Base-by-base conservation (phyloP, 148 eudicot genomes). In the Heliosperma pusillum region DNA sequence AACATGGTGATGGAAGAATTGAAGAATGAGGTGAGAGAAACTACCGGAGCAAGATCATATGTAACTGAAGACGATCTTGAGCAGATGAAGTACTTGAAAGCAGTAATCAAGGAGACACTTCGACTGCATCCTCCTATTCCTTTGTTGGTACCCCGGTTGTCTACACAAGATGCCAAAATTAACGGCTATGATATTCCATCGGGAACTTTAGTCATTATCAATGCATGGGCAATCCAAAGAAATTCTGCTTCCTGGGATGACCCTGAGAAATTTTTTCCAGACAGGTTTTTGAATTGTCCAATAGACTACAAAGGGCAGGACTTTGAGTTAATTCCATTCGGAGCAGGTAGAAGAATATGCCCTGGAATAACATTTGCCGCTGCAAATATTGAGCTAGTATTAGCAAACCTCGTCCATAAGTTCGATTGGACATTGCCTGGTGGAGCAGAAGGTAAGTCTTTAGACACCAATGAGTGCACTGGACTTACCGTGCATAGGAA, bases 1-100 rank as follows among this genome's bases (percentile, higher is more conserved):
- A 89, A 90, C 0, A 50, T 25, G 66, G 70, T 74, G 22, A 82
- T 90, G 89, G 76, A 86, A 61, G 76, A 81, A 52, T 44, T 90
- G 20, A 74, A 81, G 33, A 70, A 73, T 11, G 83, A 84, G 53
- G 73, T 84, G 3, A 65, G 79, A 79, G 56, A 22, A 50, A 74
- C 79, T 55, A 63, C 75, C 15, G 62, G 76, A 68, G 45, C 75
- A 47, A 67, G 58, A 16, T 20, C n/a, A n/a, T 13, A 40, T 44
- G 76, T 79, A 40, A n/a, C 33, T 0, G 84, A 81, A 74, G 80
- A 78, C 0, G 87, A 84, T 30, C 30, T 81, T 25, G 84, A 69
- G 65, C 75, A 69, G 36, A 78, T 81, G 80, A 21, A 21, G 57
- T 84, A 84, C 76, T 47, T 81, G 73, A 81, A 76, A 65, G 84